Evolutionary conservation across 768 basidiomycete genomes (phyloP).

Genomic region (Trametes meyenii): DNA sequence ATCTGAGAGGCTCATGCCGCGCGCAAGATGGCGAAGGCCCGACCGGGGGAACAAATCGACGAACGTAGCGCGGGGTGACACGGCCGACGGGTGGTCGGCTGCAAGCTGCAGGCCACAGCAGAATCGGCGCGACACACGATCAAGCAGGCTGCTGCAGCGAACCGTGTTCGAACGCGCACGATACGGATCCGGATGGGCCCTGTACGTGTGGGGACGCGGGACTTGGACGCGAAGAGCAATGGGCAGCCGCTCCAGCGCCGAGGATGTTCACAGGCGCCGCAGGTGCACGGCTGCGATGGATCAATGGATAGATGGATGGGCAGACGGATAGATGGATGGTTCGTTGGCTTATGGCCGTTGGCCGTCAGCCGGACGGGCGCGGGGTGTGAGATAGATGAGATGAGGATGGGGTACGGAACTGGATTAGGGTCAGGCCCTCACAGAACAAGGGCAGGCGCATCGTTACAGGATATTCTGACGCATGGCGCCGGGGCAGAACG

Average conservation of each 20-base stretch:
- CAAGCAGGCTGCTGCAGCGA: constrained; percentile 10
- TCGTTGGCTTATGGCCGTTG: not conserved
- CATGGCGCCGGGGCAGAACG: not conserved
- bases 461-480: constrained; percentile 6
- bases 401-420: not conserved
- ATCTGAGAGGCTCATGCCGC: constrained; percentile 12
- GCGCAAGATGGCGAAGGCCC: constrained; percentile 4
- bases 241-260: constrained; percentile 16
- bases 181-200: not conserved
- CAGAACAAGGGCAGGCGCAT: constrained; percentile 13
- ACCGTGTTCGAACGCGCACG: not conserved
- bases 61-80: not conserved
- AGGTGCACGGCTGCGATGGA: constrained; percentile 4
- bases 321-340: not conserved
- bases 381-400: constrained; percentile 9
- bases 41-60: constrained; percentile 16
- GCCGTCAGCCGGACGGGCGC: constrained; percentile 13
- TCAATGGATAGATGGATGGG: constrained; percentile 13
- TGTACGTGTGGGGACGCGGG: not conserved
- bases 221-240: constrained; percentile 5
- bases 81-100: not conserved
- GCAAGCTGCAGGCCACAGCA: constrained; percentile 4
- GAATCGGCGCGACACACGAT: constrained; percentile 2
- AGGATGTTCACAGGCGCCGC: not conserved
- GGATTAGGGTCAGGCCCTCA: constrained; percentile 20